phyloP scores from a whole-genome alignment of 129 eudicot genomes.

The Flaveria linearis region DNA sequence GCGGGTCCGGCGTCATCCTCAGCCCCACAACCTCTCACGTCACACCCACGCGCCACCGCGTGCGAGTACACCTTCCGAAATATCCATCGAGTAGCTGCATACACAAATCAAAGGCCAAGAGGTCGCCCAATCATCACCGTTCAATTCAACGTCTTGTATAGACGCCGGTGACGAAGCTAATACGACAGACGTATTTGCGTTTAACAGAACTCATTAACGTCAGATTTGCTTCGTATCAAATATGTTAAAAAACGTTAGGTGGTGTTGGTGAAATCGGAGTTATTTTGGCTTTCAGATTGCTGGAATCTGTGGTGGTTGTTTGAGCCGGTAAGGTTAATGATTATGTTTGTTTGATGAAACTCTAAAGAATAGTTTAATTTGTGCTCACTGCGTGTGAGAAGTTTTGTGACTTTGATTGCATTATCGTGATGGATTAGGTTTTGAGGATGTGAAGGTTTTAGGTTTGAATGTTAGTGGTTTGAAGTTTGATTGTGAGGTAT shows the following conservation, averaged over 20 bases:
- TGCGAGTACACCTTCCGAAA: neutral
- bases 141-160: conserved; percentile 15
- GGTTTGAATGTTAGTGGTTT: conserved; percentile 12
- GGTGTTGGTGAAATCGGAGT: neutral
- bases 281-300: conserved; percentile 3
- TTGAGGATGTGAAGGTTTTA: conserved; percentile 1
- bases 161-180: conserved; percentile 8
- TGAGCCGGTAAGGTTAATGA: conserved; percentile 20
- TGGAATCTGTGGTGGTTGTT: neutral
- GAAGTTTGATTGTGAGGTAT: no score
- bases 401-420: neutral
- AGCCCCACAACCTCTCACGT: neutral
- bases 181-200: conserved; percentile 7
- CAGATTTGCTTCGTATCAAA: conserved; percentile 13
- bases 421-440: neutral
- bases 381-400: no score
- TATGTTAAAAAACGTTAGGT: conserved; percentile 4
- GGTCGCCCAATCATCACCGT: conserved; percentile 28
- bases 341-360: neutral
- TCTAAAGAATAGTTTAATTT: no score
- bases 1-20: conserved; percentile 22
- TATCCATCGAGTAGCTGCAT: conserved; percentile 22
- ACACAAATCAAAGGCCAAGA: conserved; percentile 38
- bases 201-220: neutral
- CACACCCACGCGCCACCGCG: conserved; percentile 27